Conservation (phyloP, 1,284 basidiomycete genomes). For the Takashimella koratensis region DNA sequence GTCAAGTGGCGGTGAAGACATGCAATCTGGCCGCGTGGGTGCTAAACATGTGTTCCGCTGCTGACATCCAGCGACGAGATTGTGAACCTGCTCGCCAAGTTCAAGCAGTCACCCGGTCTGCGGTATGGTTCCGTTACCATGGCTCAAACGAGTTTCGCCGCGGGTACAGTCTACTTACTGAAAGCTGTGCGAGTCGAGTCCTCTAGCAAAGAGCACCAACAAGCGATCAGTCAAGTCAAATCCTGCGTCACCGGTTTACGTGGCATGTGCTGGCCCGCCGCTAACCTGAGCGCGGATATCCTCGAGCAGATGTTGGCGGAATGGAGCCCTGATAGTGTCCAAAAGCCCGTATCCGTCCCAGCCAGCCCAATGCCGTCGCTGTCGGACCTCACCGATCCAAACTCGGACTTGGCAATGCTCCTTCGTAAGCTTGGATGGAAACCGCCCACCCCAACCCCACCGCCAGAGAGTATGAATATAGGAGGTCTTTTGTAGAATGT, state of each 20-base stretch:
- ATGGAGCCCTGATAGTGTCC: background rate
- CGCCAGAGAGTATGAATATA: no score
- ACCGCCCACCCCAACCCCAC: background rate
- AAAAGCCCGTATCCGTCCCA: background rate
- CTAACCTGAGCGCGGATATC: background rate
- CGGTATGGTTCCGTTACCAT: constrained; percentile 21
- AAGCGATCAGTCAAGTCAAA: constrained; percentile 1
- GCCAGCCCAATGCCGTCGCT: background rate
- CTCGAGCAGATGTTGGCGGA: background rate
- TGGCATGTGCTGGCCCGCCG: constrained; percentile 2
- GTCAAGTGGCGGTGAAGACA: constrained; percentile 13
- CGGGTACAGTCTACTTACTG: constrained; percentile 24
- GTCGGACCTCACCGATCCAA: background rate
- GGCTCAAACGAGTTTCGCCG: constrained; percentile 22
- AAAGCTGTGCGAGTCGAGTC: constrained; percentile 13
- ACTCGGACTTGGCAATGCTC: background rate
- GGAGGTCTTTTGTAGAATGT: no score
- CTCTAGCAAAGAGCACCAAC: background rate
- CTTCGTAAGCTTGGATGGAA: constrained; percentile 2
- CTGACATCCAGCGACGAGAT: constrained; percentile 8
- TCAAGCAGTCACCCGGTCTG: constrained; percentile 17
- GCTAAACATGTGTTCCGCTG: background rate
- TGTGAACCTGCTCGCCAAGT: constrained; percentile 16
- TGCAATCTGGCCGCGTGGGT: constrained; percentile 20
- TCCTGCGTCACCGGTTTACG: constrained; percentile 3